Evolutionary conservation across 345 rosid genomes (phyloP), one percentile per base, ranked within the genome.

Genomic region (Noccaea bulbosa): DNA sequence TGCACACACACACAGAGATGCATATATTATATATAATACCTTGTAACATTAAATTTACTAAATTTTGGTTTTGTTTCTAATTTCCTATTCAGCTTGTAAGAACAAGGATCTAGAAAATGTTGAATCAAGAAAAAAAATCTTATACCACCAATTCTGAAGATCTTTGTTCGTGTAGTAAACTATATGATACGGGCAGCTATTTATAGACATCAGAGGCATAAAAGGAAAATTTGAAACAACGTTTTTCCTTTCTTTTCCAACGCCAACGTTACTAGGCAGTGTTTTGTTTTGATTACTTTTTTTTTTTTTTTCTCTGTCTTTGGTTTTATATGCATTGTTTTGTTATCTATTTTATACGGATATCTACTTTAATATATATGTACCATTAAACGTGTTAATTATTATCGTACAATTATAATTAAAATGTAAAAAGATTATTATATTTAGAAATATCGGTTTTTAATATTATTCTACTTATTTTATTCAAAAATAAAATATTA

Each of bases 91-190:
- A 66, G 10, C 57, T 65, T 65, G 30, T 4, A 65, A 14, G 70
- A 52, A 52, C 50, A 66, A 39, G 40, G 3, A 43, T 43, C 62
- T 30, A 27, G 43, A 12, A 52, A 24, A 15, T 40, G 43, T 67
- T 11, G 12, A 53, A 34, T 22, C 37, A 43, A 41, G 39, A 16
- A 67, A 16, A 67, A 6, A 15, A 16, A 15, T 15, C 27, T 7
- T 2, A 7, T 67, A 67, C 71, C 71, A 67, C 71, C 71, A 53
- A n/a, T 40, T 14, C 40, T 15, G 52, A 52, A 41, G 62, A 30
- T 41, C 20, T 53, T 16, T 6, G 16, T 32, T 12, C 4, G 1
- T 67, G 30, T 12, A 41, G 41, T 5, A 41, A 30, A 14, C 54
- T 6, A 43, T 54, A 44, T 53, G 53, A 54, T 54, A 10, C 16